Base-by-base conservation (phyloP, 1,284 basidiomycete species). In the Flammula alnicola region DNA sequence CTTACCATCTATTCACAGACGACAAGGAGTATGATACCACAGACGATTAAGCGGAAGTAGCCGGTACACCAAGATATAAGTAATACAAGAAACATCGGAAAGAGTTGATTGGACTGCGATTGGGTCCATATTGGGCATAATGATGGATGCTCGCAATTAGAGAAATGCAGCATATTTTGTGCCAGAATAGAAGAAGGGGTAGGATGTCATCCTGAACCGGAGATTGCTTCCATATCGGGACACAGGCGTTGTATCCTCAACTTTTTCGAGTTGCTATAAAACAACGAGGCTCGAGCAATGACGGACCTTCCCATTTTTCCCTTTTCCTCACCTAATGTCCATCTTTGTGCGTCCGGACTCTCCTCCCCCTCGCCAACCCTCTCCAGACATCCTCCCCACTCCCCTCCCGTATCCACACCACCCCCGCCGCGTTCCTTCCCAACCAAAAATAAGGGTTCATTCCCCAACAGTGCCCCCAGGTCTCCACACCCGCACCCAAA, bases 281-380 rank as follows among this genome's bases (percentile, higher is more conserved):
- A 30, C 41, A 19, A 7, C 29, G 8, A 20, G 12, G 16, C 12
- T n/a, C 12, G 22, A 31, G n/a, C n/a, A 43, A 43, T 32, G 41
- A 5, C 4, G 9, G 4, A 12, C 11, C 10, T 19, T 16, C 41
- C 41, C 41, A 36, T 36, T 37, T 26, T 19, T 29, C 41, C 41
- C 25, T 36, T 37, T 26, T 19, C 23, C 12, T 12, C 9, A 3
- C 25, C 7, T 11, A 16, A 30, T 30, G 35, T 19, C 26, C 25
- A 19, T 10, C 14, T 39, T 20, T 17, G 27, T 38, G 20, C 71
- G 73, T 29, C 68, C 74, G 29, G 66, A 69, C 20, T 76, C 74
- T 26, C 73, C 76, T 52, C 76, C 76, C 38, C 76, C 76, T 3
- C 67, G 75, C 41, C 65, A 64, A 47, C 70, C 69, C 6, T 71